phyloP scores from a whole-genome alignment of 257 asterid genomes.

The Euphrasia confusa region DNA sequence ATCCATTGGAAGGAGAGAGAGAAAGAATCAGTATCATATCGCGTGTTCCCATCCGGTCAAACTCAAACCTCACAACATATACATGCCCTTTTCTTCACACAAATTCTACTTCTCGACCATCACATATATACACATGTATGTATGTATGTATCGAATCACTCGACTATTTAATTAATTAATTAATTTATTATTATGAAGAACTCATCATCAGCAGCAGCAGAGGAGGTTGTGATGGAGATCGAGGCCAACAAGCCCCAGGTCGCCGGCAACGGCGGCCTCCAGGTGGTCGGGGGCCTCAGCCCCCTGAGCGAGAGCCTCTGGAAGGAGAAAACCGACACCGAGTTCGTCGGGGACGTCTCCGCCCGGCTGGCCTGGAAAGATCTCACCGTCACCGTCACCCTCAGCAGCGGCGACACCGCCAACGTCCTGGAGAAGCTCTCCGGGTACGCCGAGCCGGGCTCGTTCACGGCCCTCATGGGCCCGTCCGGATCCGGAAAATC shows the following conservation, averaged over 20 bases:
- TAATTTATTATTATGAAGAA: conserved; percentile 19
- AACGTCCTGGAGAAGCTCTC: conserved; percentile 69
- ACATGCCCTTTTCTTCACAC: conserved; percentile 12
- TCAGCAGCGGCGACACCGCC: conserved; percentile 71
- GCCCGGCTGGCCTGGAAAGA: conserved; percentile 92
- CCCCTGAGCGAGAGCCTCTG: conserved; percentile 90
- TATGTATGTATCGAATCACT: background rate
- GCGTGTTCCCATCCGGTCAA: conserved; percentile 1
- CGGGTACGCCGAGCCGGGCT: conserved; percentile 93
- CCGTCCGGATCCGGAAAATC: conserved; percentile 98
- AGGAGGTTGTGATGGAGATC: conserved; percentile 83
- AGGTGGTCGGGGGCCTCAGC: conserved; percentile 75
- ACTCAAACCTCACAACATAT: conserved; percentile 49
- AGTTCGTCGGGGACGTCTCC: conserved; percentile 78
- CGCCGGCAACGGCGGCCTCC: conserved; percentile 43
- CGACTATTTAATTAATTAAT: background rate
- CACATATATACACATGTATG: background rate
- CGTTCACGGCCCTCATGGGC: conserved; percentile 93
- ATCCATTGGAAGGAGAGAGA: too few relatives aligned
- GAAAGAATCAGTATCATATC: too few relatives aligned
- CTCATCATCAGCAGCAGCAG: conserved; percentile 19
- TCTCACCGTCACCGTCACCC: conserved; percentile 73
- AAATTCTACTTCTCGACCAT: background rate
- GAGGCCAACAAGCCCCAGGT: conserved; percentile 62
- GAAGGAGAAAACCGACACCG: conserved; percentile 83